Conservation (phyloP, 129 eudicot genomes). For the Helianthus tuberosus region DNA sequence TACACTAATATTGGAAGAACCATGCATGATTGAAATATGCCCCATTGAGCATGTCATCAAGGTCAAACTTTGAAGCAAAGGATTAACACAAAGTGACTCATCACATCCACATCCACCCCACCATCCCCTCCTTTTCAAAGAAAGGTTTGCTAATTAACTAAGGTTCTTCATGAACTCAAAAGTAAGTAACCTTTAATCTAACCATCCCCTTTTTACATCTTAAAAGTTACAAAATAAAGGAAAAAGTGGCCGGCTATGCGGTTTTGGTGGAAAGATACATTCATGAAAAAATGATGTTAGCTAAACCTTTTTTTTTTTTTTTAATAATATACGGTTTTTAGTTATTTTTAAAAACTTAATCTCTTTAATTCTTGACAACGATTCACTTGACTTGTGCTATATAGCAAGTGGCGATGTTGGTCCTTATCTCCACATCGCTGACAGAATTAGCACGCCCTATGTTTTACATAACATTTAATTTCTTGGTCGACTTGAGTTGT, state of each 20-base stretch:
- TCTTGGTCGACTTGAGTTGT: conserved; percentile 1
- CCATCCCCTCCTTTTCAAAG: background rate
- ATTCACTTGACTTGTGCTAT: background rate
- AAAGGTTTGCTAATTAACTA: conserved; percentile 18
- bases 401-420: conserved; percentile 23
- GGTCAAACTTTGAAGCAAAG: conserved; percentile 39
- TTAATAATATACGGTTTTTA: background rate
- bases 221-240: conserved; percentile 21
- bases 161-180: conserved; percentile 35
- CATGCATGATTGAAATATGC: conserved; percentile 37
- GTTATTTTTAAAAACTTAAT: background rate
- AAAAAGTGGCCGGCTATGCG: conserved; percentile 12
- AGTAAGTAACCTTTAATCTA: conserved; percentile 35
- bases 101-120: conserved; percentile 2
- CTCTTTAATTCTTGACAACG: background rate
- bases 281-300: conserved; percentile 4
- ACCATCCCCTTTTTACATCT: conserved; percentile 27
- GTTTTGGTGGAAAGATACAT: conserved; percentile 13
- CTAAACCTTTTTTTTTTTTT: background rate
- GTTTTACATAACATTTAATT: conserved; percentile 6
- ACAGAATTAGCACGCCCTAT: background rate
- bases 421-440: conserved; percentile 18
- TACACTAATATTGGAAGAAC: conserved; percentile 31
- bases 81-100: conserved; percentile 27
- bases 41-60: conserved; percentile 31